phyloP scores from a whole-genome alignment of 352 stramenopile species.

The Globisporangium spiculum region DNA sequence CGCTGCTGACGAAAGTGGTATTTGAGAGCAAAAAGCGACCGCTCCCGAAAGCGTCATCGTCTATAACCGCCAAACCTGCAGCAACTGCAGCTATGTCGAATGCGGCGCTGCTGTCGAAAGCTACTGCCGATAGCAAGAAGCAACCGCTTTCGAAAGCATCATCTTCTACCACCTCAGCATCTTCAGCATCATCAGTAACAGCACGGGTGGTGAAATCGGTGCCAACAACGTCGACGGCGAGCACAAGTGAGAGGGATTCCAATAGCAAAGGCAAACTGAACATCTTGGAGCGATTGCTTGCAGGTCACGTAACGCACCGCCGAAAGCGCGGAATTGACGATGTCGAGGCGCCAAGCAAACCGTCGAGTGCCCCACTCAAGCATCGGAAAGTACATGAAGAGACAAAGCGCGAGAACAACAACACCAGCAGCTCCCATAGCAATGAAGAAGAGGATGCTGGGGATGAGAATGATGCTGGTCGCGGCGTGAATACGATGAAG shows the following conservation, averaged over 20 bases:
- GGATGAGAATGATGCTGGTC: neutral
- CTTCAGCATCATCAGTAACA: neutral
- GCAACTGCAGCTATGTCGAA: neutral
- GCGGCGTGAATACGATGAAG: neutral
- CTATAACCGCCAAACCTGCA: neutral
- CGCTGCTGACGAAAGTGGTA: neutral
- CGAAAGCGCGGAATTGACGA: slow-evolving; percentile 17
- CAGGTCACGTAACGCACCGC: slow-evolving; percentile 2
- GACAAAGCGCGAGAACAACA: slow-evolving; percentile 8
- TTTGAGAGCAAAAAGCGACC: slow-evolving; percentile 10
- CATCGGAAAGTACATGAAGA: slow-evolving; percentile 15
- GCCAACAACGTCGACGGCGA: neutral
- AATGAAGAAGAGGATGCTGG: neutral
- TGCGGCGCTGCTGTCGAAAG: neutral
- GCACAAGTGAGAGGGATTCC: neutral
- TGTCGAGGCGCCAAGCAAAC: slow-evolving; percentile 18
- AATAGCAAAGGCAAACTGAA: neutral
- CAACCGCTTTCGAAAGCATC: neutral
- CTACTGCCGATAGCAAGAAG: neutral
- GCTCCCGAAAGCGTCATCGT: neutral
- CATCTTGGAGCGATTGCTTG: slow-evolving; percentile 3
- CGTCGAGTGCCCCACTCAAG: slow-evolving; percentile 9
- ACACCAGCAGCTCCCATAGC: neutral
- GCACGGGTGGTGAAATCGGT: neutral
- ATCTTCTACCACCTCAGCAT: neutral